These are phyloP conservation scores for Hemisphaericaspora lyxosophila DNA, from an alignment of 1,139 yeast species.

Conservation along the genomic window DNA sequence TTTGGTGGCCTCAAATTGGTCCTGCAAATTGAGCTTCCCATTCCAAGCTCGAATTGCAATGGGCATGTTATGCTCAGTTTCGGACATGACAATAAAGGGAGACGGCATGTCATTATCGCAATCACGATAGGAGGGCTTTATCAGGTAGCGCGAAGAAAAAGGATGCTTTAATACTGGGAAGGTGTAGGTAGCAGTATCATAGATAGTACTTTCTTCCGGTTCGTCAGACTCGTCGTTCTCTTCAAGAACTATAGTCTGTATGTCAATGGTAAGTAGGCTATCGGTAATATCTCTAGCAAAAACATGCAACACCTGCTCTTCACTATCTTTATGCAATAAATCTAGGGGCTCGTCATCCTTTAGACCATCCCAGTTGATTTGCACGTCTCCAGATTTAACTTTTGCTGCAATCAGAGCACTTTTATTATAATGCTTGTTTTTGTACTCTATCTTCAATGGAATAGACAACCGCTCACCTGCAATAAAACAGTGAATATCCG, in stretches of 20 bases:
- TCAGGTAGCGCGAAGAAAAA: conserved; percentile 31
- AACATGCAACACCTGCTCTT: conserved; percentile 15
- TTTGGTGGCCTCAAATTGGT: conserved; percentile 6
- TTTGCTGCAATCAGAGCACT: conserved; percentile 10
- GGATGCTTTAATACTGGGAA: conserved; percentile 38
- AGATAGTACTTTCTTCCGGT: conserved; percentile 22
- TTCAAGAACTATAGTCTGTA: conserved; percentile 26
- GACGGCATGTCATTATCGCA: conserved; percentile 38
- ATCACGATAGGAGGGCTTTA: conserved; percentile 38
- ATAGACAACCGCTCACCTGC: conserved; percentile 28
- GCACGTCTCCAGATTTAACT: conserved; percentile 17
- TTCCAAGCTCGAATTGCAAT: conserved; percentile 50
- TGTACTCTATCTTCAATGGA: conserved; percentile 22
- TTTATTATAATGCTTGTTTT: conserved; percentile 9
- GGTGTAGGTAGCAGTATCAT: conserved; percentile 27
- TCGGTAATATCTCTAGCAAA: conserved; percentile 7
- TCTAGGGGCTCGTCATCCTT: conserved; percentile 45
- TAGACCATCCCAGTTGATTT: conserved; percentile 35
- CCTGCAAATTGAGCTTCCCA: conserved; percentile 25
- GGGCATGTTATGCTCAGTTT: conserved; percentile 29
- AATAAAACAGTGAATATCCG: conserved; percentile 9
- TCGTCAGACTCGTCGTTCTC: conserved; percentile 13
- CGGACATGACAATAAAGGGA: conserved; percentile 33
- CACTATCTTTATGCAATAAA: conserved; percentile 13
- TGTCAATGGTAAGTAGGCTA: conserved; percentile 17